Base-by-base conservation (phyloP, 495 filamentous ascomycete species). In the Penicillium alfredii region DNA sequence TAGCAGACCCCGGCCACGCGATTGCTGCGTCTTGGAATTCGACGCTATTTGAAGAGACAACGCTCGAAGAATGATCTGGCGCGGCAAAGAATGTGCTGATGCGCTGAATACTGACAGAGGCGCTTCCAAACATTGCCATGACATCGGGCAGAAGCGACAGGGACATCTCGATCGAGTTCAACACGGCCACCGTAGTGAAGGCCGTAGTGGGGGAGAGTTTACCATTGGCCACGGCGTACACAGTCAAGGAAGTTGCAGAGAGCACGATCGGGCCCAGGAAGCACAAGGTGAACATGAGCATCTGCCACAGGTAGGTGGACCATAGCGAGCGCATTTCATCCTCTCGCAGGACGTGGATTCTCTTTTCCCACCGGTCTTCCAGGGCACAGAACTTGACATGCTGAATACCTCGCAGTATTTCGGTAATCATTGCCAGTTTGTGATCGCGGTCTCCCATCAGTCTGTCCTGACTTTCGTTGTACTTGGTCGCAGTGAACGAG, bases 1-100 rank as follows among this genome's bases (percentile, higher is more conserved):
- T n/a, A n/a, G n/a, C n/a, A 42, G 73, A 54, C 21, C 69, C 67
- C 11, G 81, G 77, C 81, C 81, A 85, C 1, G 78, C 71, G 28
- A 85, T 70, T 5, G 71, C 70, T 5, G 78, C 78, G 48, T 74
- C 60, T 11, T 69, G 64, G 38, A 84, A 80, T 0, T 66, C 58
- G 15, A 85, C 72, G 15, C 64, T 64, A 6, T 73, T 61, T 0
- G 68, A 62, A 17, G 69, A 60, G 22, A 62, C 64, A 0, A 66
- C n/a, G n/a, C n/a, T n/a, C n/a, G n/a, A n/a, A n/a, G n/a, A n/a
- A n/a, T n/a, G n/a, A n/a, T n/a, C n/a, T n/a, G n/a, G n/a, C n/a
- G n/a, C n/a, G n/a, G n/a, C n/a, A n/a, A n/a, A n/a, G n/a, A n/a
- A n/a, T n/a, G n/a, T n/a, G n/a, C n/a, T n/a, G n/a, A n/a, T n/a